phyloP scores from a whole-genome alignment of 208 protist genomes.

The Trypanosoma avium region DNA sequence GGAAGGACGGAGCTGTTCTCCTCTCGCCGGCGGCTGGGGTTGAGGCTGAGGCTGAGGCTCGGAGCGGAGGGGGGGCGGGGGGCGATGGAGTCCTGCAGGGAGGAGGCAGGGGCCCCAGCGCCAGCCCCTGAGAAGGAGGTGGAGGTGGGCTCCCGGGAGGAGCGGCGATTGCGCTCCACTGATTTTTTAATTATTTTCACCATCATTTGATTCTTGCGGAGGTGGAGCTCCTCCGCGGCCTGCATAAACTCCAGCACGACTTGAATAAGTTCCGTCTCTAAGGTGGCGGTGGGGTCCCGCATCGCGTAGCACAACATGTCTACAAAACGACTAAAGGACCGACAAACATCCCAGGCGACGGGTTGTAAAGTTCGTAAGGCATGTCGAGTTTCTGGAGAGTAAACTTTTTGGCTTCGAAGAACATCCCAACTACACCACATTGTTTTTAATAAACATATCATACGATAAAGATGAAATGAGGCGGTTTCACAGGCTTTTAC shows the following conservation, averaged over 20 bases:
- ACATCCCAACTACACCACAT: constrained; percentile 87
- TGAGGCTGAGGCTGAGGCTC: too few relatives aligned
- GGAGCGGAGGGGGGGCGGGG: too few relatives aligned
- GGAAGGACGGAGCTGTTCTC: constrained; percentile 11
- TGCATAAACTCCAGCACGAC: constrained; percentile 68
- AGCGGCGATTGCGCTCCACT: constrained; percentile 18
- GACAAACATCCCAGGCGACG: constrained; percentile 55
- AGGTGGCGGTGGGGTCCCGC: constrained; percentile 51
- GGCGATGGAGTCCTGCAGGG: not conserved
- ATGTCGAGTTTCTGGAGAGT: constrained; percentile 45
- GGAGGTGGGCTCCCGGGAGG: not conserved
- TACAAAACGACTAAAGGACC: constrained; percentile 63
- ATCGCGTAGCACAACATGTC: constrained; percentile 73
- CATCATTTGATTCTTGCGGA: constrained; percentile 83
- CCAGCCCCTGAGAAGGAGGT: too few relatives aligned
- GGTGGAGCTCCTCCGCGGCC: constrained; percentile 53
- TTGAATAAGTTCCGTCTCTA: constrained; percentile 76
- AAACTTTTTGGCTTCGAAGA: constrained; percentile 61
- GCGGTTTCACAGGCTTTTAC: constrained; percentile 62
- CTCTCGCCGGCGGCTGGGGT: too few relatives aligned
- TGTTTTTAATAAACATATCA: constrained; percentile 73
- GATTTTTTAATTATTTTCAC: constrained; percentile 67
- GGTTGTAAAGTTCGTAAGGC: constrained; percentile 67
- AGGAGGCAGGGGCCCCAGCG: too few relatives aligned
- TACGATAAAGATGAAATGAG: constrained; percentile 73